These are phyloP conservation scores for Knoxia roxburghii DNA, from an alignment of 257 asterid genomes.

Conservation along the genomic window DNA sequence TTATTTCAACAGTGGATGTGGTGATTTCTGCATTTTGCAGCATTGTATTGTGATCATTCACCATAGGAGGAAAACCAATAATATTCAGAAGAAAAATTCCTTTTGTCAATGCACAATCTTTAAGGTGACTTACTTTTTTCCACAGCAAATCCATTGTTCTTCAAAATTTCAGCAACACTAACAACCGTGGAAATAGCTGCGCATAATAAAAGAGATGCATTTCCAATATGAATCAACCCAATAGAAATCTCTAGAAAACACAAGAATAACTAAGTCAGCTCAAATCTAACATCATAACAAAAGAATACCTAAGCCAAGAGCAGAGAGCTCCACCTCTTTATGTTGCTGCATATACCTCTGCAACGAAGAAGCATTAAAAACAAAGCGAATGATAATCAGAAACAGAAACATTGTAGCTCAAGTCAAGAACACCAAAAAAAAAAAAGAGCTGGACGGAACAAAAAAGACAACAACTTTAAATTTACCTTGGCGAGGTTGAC, in stretches of 20 bases:
- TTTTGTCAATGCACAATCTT: too few relatives aligned
- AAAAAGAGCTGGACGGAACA: neutral
- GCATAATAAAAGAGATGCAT: too few relatives aligned
- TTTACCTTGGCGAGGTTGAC: conserved; percentile 71
- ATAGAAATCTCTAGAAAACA: neutral
- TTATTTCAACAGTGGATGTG: conserved; percentile 76
- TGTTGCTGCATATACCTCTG: conserved; percentile 81
- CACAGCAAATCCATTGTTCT: conserved; percentile 65
- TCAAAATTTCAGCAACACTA: conserved; percentile 63
- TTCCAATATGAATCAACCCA: neutral
- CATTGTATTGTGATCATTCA: conserved; percentile 1
- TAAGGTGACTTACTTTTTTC: conserved; percentile 78
- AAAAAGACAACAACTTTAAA: neutral
- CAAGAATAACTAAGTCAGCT: too few relatives aligned
- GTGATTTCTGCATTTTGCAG: conserved; percentile 53
- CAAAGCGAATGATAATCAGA: too few relatives aligned
- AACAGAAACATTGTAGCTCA: too few relatives aligned
- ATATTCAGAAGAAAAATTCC: neutral
- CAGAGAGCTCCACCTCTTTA: conserved; percentile 63
- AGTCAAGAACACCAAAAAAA: too few relatives aligned
- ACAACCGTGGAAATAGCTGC: conserved; percentile 78
- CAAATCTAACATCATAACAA: neutral
- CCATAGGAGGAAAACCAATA: neutral
- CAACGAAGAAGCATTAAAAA: neutral
- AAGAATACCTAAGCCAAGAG: conserved; percentile 73